phyloP scores from a whole-genome alignment of 208 protist genomes.

The Leishmania braziliensis region DNA sequence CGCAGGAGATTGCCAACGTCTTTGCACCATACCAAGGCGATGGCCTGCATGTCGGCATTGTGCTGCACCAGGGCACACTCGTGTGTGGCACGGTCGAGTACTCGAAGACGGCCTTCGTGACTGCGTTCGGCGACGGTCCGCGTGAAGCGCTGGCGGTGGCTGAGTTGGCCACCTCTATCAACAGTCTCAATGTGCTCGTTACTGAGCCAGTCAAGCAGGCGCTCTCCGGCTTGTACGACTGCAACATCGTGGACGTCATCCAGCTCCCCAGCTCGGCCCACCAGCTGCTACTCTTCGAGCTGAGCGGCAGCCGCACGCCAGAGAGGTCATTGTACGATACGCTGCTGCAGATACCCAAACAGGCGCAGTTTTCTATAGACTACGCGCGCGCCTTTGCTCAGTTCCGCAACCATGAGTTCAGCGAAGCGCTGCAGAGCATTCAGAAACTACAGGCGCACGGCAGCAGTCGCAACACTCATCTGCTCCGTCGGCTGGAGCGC shows the following conservation, averaged over 20 bases:
- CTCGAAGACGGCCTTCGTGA: constrained; percentile 77
- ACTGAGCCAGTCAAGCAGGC: constrained; percentile 84
- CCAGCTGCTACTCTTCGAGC: constrained; percentile 77
- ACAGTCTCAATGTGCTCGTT: constrained; percentile 59
- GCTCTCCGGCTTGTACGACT: constrained; percentile 69
- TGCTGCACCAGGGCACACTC: constrained; percentile 79
- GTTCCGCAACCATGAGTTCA: constrained; percentile 82
- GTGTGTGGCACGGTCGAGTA: constrained; percentile 83
- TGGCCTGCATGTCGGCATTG: constrained; percentile 76
- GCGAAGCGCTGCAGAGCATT: constrained; percentile 43
- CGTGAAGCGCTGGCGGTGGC: constrained; percentile 60
- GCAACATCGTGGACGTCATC: constrained; percentile 84
- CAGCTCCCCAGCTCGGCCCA: constrained; percentile 44
- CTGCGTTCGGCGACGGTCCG: constrained; percentile 75
- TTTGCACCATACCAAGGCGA: constrained; percentile 53
- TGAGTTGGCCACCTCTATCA: constrained; percentile 59
- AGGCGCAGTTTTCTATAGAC: constrained; percentile 50
- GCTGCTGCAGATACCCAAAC: constrained; percentile 8
- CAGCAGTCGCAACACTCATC: constrained; percentile 17
- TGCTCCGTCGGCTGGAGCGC: constrained; percentile 63
- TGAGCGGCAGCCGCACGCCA: constrained; percentile 30
- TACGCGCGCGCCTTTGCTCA: constrained; percentile 76
- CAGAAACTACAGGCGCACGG: constrained; percentile 29
- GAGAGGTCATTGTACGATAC: constrained; percentile 13
- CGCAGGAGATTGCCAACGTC: constrained; percentile 59